phyloP scores from a whole-genome alignment of 495 filamentous ascomycete genomes.

The Recurvomyces mirabilis region DNA sequence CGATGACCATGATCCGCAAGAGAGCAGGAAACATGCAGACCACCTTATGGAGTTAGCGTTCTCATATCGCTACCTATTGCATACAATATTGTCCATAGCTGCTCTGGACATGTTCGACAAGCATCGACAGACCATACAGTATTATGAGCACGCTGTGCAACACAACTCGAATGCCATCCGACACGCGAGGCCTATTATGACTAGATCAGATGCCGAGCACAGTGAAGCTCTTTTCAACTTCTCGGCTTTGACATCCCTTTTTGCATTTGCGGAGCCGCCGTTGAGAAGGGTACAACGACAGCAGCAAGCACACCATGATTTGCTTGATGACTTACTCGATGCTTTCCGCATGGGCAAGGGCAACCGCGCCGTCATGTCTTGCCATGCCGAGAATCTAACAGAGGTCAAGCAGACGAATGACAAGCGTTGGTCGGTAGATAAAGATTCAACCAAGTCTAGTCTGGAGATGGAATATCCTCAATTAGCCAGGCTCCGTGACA shows the following conservation, averaged over 20 bases:
- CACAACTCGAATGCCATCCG: constrained; percentile 3
- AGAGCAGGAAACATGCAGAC: neutral
- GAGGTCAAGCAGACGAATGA: neutral
- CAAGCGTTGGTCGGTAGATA: neutral
- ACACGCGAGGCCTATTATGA: neutral
- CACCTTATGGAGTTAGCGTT: neutral
- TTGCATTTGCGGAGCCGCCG: constrained; percentile 4
- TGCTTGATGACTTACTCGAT: neutral
- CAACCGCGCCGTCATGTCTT: neutral
- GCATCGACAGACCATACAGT: neutral
- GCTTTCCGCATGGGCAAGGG: neutral
- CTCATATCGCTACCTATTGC: neutral
- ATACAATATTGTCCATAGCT: neutral
- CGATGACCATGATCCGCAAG: neutral
- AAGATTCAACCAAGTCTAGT: neutral
- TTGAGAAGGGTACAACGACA: neutral
- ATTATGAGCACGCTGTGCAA: neutral
- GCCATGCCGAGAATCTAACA: neutral
- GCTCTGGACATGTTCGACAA: neutral
- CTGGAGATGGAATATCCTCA: neutral
- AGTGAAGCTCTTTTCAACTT: constrained; percentile 1
- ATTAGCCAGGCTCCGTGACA: neutral
- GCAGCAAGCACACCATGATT: neutral
- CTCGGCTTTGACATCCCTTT: constrained; percentile 4
- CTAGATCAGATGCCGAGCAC: neutral